phyloP scores from a whole-genome alignment of 108 stramenopile genomes.

The Cyclotella sp. region DNA sequence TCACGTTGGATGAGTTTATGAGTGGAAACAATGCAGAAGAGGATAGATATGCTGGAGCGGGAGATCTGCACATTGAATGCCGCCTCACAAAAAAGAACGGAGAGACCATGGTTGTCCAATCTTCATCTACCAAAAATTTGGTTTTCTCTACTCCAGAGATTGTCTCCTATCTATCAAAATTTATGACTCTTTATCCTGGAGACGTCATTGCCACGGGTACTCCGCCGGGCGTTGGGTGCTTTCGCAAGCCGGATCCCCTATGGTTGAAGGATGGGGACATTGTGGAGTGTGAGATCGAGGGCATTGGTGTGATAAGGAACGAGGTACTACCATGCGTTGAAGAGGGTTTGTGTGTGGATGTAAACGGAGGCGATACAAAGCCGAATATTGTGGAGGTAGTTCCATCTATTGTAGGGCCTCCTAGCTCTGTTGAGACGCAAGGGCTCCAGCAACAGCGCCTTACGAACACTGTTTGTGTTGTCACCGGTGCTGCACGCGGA shows the following conservation, averaged over 20 bases:
- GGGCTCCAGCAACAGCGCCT: slow-evolving; percentile 33
- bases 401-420: slow-evolving; percentile 15
- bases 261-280: slow-evolving; percentile 67
- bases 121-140: slow-evolving; percentile 60
- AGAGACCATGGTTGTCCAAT: slow-evolving; percentile 48
- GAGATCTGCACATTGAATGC: slow-evolving; percentile 58
- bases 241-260: slow-evolving; percentile 63
- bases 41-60: slow-evolving; percentile 46
- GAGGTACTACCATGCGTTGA: slow-evolving; percentile 37
- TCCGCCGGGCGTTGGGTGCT: slow-evolving; percentile 73
- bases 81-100: slow-evolving; percentile 30
- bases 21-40: not conserved
- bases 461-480: slow-evolving; percentile 42
- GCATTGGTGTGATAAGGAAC: slow-evolving; percentile 59
- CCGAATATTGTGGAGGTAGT: not conserved
- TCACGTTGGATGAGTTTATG: slow-evolving; percentile 59
- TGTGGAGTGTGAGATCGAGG: slow-evolving; percentile 71
- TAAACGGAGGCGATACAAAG: not conserved
- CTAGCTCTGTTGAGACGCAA: not conserved
- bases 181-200: slow-evolving; percentile 68
- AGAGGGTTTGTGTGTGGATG: not conserved
- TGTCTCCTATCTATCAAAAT: slow-evolving; percentile 60
- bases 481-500: slow-evolving; percentile 67
- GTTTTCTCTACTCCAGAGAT: slow-evolving; percentile 55
- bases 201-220: slow-evolving; percentile 74